phyloP scores from a whole-genome alignment of 495 filamentous ascomycete species.

The Penicillium coffeae region DNA sequence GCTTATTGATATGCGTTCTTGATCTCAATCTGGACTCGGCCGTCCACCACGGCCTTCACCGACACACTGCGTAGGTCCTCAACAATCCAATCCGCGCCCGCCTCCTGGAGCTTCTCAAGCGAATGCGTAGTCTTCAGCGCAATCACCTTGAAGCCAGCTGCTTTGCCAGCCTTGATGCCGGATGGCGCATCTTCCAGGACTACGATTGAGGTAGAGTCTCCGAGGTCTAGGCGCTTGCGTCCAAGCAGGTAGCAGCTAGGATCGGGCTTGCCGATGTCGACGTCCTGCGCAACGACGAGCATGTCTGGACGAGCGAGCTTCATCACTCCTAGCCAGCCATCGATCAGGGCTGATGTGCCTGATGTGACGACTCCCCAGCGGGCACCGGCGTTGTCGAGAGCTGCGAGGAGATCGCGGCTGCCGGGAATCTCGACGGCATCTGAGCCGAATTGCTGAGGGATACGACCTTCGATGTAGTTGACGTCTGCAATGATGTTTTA shows the following conservation, averaged over 20 bases:
- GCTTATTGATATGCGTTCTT: constrained; percentile 41
- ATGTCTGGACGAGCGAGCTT: constrained; percentile 67
- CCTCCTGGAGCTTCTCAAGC: constrained; percentile 61
- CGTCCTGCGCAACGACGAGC: constrained; percentile 83
- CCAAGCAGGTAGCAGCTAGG: constrained; percentile 81
- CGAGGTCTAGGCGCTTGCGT: constrained; percentile 56
- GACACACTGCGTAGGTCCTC: constrained; percentile 70
- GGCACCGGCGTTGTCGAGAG: constrained; percentile 52
- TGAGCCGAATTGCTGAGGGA: constrained; percentile 69
- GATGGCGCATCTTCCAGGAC: constrained; percentile 93
- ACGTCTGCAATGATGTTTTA: constrained; percentile 57
- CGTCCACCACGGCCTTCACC: constrained; percentile 48
- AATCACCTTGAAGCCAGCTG: constrained; percentile 82
- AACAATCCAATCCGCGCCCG: constrained; percentile 85
- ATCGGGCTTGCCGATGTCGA: constrained; percentile 77
- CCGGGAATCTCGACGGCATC: constrained; percentile 84
- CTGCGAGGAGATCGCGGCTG: constrained; percentile 51
- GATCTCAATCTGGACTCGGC: constrained; percentile 54
- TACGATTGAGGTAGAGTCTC: constrained; percentile 53
- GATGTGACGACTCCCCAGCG: constrained; percentile 94
- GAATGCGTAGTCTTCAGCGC: constrained; percentile 85
- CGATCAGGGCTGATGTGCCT: constrained; percentile 74
- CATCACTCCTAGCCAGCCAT: constrained; percentile 81
- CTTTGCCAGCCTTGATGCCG: constrained; percentile 85
- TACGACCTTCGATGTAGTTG: constrained; percentile 67